These are phyloP conservation scores for Chrysoporthe cubensis DNA, from an alignment of 2,329 filamentous ascomycete species.

Conservation along the genomic window DNA sequence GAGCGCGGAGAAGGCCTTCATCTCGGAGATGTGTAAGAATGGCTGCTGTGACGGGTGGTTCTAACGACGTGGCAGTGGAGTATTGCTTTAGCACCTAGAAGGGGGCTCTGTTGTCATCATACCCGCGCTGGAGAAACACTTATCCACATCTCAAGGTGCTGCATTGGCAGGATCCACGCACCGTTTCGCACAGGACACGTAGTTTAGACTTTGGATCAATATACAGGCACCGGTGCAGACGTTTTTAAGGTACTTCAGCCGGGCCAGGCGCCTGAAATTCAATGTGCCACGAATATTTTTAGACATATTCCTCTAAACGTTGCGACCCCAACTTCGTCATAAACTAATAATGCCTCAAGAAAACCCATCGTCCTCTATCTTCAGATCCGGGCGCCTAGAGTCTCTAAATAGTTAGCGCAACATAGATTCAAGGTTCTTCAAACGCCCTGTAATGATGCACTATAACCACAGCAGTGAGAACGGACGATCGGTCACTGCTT, in stretches of 20 bases:
- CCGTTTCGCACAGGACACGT: conserved; percentile 36
- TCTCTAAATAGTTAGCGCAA: no score
- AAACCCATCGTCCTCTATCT: no score
- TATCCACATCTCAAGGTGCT: conserved; percentile 19
- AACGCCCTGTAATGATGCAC: conserved; percentile 43
- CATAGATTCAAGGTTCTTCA: no score
- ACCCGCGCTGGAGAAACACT: neutral
- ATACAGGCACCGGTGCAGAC: no score
- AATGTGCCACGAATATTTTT: no score
- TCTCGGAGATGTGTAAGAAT: neutral
- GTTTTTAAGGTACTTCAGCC: no score
- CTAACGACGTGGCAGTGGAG: neutral
- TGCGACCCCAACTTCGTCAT: no score
- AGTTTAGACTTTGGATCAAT: conserved; percentile 27
- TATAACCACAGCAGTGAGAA: conserved; percentile 51
- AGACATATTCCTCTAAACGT: no score
- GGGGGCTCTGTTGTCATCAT: neutral
- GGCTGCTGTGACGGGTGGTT: neutral
- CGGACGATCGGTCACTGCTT: conserved; percentile 54
- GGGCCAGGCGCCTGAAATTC: no score
- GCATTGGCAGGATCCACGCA: conserved; percentile 52
- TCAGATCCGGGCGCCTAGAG: no score
- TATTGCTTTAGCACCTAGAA: neutral
- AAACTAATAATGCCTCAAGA: no score
- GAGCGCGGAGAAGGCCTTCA: neutral